These are phyloP conservation scores for Solanum dulcamara DNA, from an alignment of 257 asterid species.

Conservation along the genomic window DNA sequence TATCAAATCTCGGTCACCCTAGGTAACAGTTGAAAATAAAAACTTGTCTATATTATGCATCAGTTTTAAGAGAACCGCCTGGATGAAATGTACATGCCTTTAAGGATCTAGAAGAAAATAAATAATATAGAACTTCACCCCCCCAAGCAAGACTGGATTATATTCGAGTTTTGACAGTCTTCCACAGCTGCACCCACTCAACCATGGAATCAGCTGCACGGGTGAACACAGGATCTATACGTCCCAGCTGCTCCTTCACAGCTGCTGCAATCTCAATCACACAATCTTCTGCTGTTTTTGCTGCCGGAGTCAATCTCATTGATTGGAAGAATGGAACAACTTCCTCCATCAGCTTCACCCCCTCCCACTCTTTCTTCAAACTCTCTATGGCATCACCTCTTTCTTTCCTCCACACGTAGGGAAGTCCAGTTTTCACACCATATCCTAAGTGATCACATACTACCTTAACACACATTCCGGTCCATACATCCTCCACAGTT, in stretches of 20 bases:
- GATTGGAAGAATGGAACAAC: conserved; percentile 87
- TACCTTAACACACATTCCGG: conserved; percentile 82
- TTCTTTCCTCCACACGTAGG: conserved; percentile 85
- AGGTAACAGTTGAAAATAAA: not conserved
- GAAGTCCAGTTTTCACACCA: conserved; percentile 87
- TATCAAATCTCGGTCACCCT: not conserved
- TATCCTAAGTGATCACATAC: conserved; percentile 68
- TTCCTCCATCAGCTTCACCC: conserved; percentile 91
- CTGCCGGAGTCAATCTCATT: conserved; percentile 34
- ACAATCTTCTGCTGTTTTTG: conserved; percentile 64
- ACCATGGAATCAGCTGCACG: conserved; percentile 67
- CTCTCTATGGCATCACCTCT: conserved; percentile 70
- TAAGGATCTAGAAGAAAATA: not conserved
- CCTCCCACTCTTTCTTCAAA: conserved; percentile 94
- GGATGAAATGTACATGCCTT: not conserved
- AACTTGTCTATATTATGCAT: not conserved
- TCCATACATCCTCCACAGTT: conserved; percentile 83
- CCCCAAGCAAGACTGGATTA: not conserved
- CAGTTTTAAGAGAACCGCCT: not conserved
- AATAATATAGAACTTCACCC: not conserved
- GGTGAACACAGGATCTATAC: conserved; percentile 36
- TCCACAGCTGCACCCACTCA: conserved; percentile 86
- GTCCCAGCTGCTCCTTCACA: conserved; percentile 53
- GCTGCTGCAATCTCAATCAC: conserved; percentile 67
- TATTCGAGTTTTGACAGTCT: conserved; percentile 23